phyloP scores from a whole-genome alignment of 768 basidiomycete species.

The Boletus edulis region DNA sequence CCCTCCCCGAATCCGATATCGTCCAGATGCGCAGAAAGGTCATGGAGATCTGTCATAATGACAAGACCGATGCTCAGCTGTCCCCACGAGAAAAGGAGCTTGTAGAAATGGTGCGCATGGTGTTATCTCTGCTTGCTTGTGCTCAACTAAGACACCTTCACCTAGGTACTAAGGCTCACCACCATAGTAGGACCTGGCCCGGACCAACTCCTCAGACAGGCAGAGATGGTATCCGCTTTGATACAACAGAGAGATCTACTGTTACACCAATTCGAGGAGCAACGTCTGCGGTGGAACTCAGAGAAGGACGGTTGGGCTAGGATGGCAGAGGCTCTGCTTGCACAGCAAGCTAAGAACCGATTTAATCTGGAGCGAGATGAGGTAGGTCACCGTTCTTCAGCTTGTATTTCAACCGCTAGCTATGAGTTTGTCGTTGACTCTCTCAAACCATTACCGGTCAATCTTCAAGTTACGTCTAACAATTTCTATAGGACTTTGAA shows the following conservation, averaged over 20 bases:
- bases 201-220: slow-evolving; percentile 55
- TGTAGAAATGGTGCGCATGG: slow-evolving; percentile 51
- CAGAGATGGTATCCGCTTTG: slow-evolving; percentile 56
- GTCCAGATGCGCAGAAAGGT: slow-evolving; percentile 46
- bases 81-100: slow-evolving; percentile 49
- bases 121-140: slow-evolving; percentile 6
- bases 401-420: background rate
- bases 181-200: slow-evolving; percentile 39
- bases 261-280: slow-evolving; percentile 49
- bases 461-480: slow-evolving; percentile 12
- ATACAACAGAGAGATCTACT: slow-evolving; percentile 59
- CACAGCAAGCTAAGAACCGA: slow-evolving; percentile 43
- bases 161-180: slow-evolving; percentile 50
- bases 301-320: slow-evolving; percentile 66
- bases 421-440: background rate
- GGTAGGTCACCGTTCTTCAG: slow-evolving; percentile 31
- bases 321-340: slow-evolving; percentile 63
- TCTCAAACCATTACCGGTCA: background rate
- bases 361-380: slow-evolving; percentile 39
- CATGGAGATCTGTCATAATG: slow-evolving; percentile 39
- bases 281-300: slow-evolving; percentile 57
- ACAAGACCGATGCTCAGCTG: slow-evolving; percentile 23
- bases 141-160: slow-evolving; percentile 3
- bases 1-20: slow-evolving; percentile 47
- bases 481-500: slow-evolving; percentile 49